Evolutionary conservation across 2,329 filamentous ascomycete species (phyloP).

Genomic region (Calonectria pteridis): DNA sequence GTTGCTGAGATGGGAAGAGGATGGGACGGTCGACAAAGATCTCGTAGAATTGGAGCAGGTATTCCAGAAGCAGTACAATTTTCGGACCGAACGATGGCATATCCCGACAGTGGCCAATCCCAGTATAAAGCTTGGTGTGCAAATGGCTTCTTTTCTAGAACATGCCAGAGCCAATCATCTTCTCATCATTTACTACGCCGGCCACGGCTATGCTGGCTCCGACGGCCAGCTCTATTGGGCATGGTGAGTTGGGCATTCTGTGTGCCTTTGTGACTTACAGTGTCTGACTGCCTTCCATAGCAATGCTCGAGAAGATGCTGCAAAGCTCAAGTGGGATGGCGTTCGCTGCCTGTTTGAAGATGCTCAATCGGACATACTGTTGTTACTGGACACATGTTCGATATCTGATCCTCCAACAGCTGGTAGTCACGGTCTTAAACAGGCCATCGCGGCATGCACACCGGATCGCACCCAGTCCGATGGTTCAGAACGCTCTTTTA

Average conservation of each 20-base stretch:
- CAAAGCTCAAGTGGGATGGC: constrained; percentile 74
- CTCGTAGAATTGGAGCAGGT: constrained; percentile 67
- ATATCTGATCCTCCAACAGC: constrained; percentile 63
- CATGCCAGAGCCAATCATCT: constrained; percentile 69
- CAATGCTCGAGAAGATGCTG: constrained; percentile 68
- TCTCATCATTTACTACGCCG: constrained; percentile 74
- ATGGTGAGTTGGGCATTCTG: constrained; percentile 63
- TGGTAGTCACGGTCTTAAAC: constrained; percentile 69
- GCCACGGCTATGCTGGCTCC: constrained; percentile 68
- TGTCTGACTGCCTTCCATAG: constrained; percentile 59
- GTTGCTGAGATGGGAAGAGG: constrained; percentile 73
- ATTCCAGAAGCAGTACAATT: constrained; percentile 71
- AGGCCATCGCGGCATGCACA: constrained; percentile 71
- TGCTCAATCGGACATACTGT: constrained; percentile 71
- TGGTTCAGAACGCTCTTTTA: constrained; percentile 67
- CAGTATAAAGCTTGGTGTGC: constrained; percentile 71
- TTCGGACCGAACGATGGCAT: constrained; percentile 69
- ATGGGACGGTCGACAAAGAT: constrained; percentile 65
- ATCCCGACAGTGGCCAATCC: constrained; percentile 72
- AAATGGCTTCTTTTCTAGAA: constrained; percentile 71
- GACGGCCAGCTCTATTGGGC: constrained; percentile 76
- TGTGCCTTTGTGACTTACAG: constrained; percentile 29
- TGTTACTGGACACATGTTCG: constrained; percentile 73
- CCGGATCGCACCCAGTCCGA: constrained; percentile 62
- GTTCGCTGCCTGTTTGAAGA: constrained; percentile 73